Base-by-base conservation (phyloP, 2,329 filamentous ascomycete genomes). In the Sphaerulina vaccinii region DNA sequence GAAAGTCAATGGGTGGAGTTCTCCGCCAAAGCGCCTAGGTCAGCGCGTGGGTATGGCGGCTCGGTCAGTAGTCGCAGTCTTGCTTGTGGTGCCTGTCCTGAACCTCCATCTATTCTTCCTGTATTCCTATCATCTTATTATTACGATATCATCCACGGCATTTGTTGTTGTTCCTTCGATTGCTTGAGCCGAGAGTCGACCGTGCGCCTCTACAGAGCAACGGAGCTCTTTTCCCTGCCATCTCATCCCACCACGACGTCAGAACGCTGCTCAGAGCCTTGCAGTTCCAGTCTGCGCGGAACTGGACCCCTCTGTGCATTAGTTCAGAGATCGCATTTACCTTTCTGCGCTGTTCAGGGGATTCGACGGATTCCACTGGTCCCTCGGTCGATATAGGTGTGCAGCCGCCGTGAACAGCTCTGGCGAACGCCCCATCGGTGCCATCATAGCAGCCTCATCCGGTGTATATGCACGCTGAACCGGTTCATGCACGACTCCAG, bases 221-320 rank as follows among this genome's bases (percentile, higher is more conserved):
- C 15, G 13, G 19, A 39, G 37, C 37, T 39, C 37, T 39, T 18
- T 39, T 16, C 37, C 37, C 37, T 39, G 37, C 37, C 37, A 21
- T 18, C 37, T 21, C 37, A 39, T 39, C 37, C 18, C 37, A 39
- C 37, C 37, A 39, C 37, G 45, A 48, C 45, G 45, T 48, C 45
- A 48, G 44, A 37, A 38, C 15, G 42, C 42, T 22, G 35, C 27
- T 13, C 11, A 32, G 29, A 45, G 43, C 15, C 27, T 33, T 45
- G 43, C 43, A 37, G 43, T 38, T 18, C 44, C 42, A 38, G 32
- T 27, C 43, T 35, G 29, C 42, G 19, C 35, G 33, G n/a, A 27
- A 22, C 33, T 33, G 19, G 32, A 15, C 44, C 33, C 38, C 44
- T 23, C 43, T 32, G 32, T 27, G 35, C 38, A 47, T 33, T 35